phyloP scores from a whole-genome alignment of 1,139 yeast species.

The Hyphopichia wangnamkhiaoensis region DNA sequence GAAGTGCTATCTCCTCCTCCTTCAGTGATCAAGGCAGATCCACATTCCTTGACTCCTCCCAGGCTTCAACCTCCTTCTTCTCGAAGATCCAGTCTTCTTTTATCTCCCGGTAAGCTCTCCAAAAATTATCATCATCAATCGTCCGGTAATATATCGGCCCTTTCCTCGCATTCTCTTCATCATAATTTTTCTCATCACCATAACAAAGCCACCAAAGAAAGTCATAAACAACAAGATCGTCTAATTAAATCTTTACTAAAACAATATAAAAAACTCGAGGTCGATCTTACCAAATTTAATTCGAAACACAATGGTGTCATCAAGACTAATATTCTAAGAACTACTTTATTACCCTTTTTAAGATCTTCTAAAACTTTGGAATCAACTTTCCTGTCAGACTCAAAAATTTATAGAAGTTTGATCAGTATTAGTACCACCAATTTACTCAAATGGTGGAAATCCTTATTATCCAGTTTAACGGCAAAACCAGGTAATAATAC shows the following conservation, averaged over 20 bases:
- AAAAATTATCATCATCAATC: background rate
- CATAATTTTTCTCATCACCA: background rate
- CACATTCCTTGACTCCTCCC: constrained; percentile 9
- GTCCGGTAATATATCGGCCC: background rate
- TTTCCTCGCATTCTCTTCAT: background rate
- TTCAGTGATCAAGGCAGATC: constrained; percentile 5
- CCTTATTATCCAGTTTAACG: constrained; percentile 47
- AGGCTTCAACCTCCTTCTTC: constrained; percentile 1
- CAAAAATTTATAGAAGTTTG: constrained; percentile 33
- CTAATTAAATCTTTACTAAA: constrained; percentile 32
- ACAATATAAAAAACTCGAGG: constrained; percentile 46
- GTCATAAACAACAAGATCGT: constrained; percentile 17
- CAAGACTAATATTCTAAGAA: constrained; percentile 66
- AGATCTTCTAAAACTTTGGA: constrained; percentile 37
- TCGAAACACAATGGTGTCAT: constrained; percentile 52
- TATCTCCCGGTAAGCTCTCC: constrained; percentile 2
- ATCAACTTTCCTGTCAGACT: constrained; percentile 20
- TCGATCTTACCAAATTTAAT: constrained; percentile 48
- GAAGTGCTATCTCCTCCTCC: constrained; percentile 16
- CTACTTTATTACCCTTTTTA: constrained; percentile 67
- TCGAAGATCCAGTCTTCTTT: background rate
- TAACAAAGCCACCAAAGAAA: background rate
- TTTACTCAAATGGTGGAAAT: constrained; percentile 67
- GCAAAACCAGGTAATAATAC: constrained; percentile 7
- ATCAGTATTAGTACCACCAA: constrained; percentile 39